Conservation (phyloP, 345 rosid genomes). For the Lumnitzera littorea region DNA sequence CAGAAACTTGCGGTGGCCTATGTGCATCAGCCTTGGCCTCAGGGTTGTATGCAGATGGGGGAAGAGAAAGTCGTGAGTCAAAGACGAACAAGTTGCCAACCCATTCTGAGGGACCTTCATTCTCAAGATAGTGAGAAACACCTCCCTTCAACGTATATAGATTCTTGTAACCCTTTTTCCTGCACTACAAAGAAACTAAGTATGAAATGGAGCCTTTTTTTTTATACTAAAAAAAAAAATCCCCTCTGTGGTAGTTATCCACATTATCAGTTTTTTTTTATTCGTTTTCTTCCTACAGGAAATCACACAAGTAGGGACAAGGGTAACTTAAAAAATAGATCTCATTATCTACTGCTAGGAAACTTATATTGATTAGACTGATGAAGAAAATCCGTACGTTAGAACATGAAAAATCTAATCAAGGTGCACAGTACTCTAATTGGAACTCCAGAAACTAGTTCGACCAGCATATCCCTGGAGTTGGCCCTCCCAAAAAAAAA, state of each 20-base stretch:
- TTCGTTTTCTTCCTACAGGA: neutral
- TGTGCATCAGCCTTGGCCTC: conserved; percentile 16
- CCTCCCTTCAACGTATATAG: conserved; percentile 83
- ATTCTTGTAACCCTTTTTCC: conserved; percentile 65
- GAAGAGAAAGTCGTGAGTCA: conserved; percentile 85
- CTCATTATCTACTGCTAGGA: too few species aligned
- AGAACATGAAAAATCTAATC: too few species aligned
- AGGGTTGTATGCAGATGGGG: conserved; percentile 54
- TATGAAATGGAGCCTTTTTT: neutral
- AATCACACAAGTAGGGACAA: too few species aligned
- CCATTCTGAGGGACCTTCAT: conserved; percentile 67
- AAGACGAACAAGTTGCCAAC: conserved; percentile 84
- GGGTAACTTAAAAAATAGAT: too few species aligned
- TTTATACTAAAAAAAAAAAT: neutral
- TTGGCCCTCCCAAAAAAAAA: too few species aligned
- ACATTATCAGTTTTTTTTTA: neutral
- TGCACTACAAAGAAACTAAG: conserved; percentile 28
- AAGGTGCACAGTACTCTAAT: too few species aligned
- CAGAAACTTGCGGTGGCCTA: conserved; percentile 16
- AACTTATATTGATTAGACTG: too few species aligned
- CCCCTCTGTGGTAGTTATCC: too few species aligned
- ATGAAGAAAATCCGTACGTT: too few species aligned
- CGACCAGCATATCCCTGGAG: too few species aligned
- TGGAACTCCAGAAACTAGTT: too few species aligned
- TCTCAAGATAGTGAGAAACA: conserved; percentile 75